A percentile compares a stretch with the other conserved stretches of the same genome.
Conservation (phyloP, 768 basidiomycete genomes). For the Boletales sp. region DNA sequence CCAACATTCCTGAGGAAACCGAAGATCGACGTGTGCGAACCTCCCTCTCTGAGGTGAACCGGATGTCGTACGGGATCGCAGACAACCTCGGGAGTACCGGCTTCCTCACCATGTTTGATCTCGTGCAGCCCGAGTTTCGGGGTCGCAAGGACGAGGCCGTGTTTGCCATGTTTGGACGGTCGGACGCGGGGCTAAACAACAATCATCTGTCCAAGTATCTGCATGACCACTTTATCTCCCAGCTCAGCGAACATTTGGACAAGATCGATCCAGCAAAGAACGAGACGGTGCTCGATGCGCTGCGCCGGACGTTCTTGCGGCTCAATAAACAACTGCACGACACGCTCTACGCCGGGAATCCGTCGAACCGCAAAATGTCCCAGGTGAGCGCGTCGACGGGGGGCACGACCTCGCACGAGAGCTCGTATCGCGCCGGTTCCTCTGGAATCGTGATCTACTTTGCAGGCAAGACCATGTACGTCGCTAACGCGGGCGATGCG, state of each 20-base stretch:
- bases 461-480: slow-evolving; percentile 71
- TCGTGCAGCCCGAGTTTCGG: slow-evolving; percentile 85
- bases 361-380: slow-evolving; percentile 67
- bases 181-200: slow-evolving; percentile 51
- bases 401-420: slow-evolving; percentile 36
- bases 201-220: slow-evolving; percentile 79
- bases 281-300: slow-evolving; percentile 68
- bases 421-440: slow-evolving; percentile 66
- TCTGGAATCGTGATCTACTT: slow-evolving; percentile 88
- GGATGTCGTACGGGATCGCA: slow-evolving; percentile 94
- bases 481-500: slow-evolving; percentile 87
- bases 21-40: slow-evolving; percentile 91
- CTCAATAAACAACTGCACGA: slow-evolving; percentile 83
- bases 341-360: slow-evolving; percentile 42
- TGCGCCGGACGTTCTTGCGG: slow-evolving; percentile 83
- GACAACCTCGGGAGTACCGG: slow-evolving; percentile 83
- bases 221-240: slow-evolving; percentile 70
- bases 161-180: slow-evolving; percentile 94
- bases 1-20: slow-evolving; percentile 76
- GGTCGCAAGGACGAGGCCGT: slow-evolving; percentile 75
- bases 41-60: slow-evolving; percentile 81
- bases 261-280: slow-evolving; percentile 31
- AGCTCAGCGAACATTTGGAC: slow-evolving; percentile 59
- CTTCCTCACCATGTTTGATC: slow-evolving; percentile 84
- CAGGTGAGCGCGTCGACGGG: slow-evolving; percentile 49